A percentile compares a stretch with the other conserved stretches of the same genome.
These are phyloP conservation scores for Phytophthora sp. DNA, from an alignment of 352 stramenopile genomes.

Conservation along the genomic window DNA sequence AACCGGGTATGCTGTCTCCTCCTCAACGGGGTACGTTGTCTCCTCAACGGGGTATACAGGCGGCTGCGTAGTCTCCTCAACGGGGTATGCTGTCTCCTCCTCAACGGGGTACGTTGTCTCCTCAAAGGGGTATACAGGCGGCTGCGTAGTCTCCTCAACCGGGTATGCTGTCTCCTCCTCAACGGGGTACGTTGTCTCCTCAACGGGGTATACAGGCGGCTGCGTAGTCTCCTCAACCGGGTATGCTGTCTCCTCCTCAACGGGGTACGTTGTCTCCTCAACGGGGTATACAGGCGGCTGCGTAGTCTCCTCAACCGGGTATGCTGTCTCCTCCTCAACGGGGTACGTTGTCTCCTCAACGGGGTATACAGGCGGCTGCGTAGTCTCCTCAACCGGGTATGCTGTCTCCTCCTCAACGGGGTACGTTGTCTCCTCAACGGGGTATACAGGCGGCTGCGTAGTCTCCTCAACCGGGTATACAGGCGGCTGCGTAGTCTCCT, in stretches of 20 bases:
- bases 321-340: background rate
- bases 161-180: background rate
- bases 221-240: background rate
- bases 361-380: background rate
- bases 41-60: too few species aligned
- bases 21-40: background rate
- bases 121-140: background rate
- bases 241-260: background rate
- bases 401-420: background rate
- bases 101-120: background rate
- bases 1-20: background rate
- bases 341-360: too few species aligned
- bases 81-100: background rate
- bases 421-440: too few species aligned
- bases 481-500: background rate
- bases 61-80: background rate
- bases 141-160: background rate
- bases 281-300: too few species aligned
- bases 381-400: background rate
- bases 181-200: too few species aligned
- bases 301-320: background rate
- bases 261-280: too few species aligned
- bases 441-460: background rate
- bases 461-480: background rate
- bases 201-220: too few species aligned